Evolutionary conservation across 192 early-diverging fungal genomes (phyloP).

Genomic region (Rhizophlyctis rosea): DNA sequence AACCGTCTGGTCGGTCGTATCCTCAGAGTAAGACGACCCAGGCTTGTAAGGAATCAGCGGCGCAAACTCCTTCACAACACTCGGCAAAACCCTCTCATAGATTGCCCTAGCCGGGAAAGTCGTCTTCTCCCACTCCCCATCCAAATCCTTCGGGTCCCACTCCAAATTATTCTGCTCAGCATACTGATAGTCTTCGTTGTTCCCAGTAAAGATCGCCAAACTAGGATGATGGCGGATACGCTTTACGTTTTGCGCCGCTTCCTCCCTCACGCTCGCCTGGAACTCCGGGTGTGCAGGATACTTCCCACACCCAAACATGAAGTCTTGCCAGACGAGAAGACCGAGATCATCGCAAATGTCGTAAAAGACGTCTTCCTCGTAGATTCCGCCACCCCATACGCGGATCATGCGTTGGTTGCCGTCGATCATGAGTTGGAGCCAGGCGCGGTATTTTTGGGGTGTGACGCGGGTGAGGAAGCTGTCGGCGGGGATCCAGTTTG

Average conservation of each 20-base stretch:
- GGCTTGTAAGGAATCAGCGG: conserved; percentile 19
- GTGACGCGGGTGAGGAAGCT: conserved; percentile 37
- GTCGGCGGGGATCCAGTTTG: conserved; percentile 66
- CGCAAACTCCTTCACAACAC: conserved; percentile 9
- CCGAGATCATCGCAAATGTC: conserved; percentile 50
- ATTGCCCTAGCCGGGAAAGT: conserved; percentile 28
- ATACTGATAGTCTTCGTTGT: conserved; percentile 57
- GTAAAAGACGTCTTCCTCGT: conserved; percentile 52
- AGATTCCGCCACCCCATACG: conserved; percentile 60
- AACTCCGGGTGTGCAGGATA: conserved; percentile 48
- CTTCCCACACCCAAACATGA: conserved; percentile 60
- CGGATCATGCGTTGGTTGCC: conserved; percentile 60
- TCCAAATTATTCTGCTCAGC: conserved; percentile 44
- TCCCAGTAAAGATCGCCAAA: conserved; percentile 54
- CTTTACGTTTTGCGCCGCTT: conserved; percentile 37
- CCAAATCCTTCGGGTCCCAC: conserved; percentile 31
- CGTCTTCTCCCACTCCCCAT: conserved; percentile 20
- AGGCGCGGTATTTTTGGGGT: conserved; percentile 13
- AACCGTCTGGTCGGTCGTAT: conserved; percentile 11
- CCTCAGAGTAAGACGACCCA: conserved; percentile 24
- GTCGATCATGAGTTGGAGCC: conserved; percentile 30
- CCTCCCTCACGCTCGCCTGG: conserved; percentile 37
- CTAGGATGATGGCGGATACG: conserved; percentile 47
- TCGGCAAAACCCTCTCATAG: conserved; percentile 26
- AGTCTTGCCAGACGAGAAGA: conserved; percentile 61